These are phyloP conservation scores for Parathielavia appendiculata DNA, from an alignment of 495 filamentous ascomycete genomes.

Conservation along the genomic window DNA sequence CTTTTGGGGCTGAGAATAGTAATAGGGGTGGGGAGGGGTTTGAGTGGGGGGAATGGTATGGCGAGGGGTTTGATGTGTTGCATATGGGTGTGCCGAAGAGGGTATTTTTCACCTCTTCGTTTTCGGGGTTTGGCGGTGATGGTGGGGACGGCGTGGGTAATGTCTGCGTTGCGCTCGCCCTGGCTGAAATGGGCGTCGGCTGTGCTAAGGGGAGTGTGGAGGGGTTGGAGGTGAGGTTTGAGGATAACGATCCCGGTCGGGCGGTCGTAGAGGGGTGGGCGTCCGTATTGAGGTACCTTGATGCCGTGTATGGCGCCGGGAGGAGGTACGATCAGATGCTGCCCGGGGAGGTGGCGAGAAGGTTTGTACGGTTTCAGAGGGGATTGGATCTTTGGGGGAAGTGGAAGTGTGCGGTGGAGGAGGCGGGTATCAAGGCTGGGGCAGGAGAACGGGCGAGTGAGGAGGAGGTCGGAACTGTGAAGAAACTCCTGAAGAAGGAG, in stretches of 20 bases:
- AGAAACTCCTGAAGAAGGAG: conserved; percentile 13
- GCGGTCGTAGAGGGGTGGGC: conserved; percentile 45
- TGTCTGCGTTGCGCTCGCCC: conserved; percentile 50
- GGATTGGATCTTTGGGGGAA: conserved; percentile 34
- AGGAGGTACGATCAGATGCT: conserved; percentile 29
- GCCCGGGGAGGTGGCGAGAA: conserved; percentile 32
- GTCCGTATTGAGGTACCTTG: conserved; percentile 52
- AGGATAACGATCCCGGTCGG: conserved; percentile 48
- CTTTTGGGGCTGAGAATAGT: conserved; percentile 79
- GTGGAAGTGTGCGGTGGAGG: conserved; percentile 27
- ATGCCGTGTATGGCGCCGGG: conserved; percentile 41
- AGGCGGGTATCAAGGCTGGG: conserved; percentile 14
- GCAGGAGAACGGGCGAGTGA: background rate
- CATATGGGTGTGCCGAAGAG: conserved; percentile 56
- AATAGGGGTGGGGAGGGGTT: conserved; percentile 65
- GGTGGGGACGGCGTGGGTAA: conserved; percentile 51
- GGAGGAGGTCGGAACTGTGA: background rate
- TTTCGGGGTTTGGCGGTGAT: conserved; percentile 20
- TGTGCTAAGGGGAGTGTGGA: conserved; percentile 48
- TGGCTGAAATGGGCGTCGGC: conserved; percentile 56
- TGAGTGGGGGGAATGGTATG: conserved; percentile 76
- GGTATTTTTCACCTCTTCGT: conserved; percentile 38
- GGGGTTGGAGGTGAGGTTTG: conserved; percentile 40
- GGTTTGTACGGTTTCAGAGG: conserved; percentile 37
- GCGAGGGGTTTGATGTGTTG: conserved; percentile 79